Percentiles rank a stretch among this genome's conserved stretches.
phyloP scores from a whole-genome alignment of 2,329 filamentous ascomycete genomes.

The Chaetomium olivaceum region DNA sequence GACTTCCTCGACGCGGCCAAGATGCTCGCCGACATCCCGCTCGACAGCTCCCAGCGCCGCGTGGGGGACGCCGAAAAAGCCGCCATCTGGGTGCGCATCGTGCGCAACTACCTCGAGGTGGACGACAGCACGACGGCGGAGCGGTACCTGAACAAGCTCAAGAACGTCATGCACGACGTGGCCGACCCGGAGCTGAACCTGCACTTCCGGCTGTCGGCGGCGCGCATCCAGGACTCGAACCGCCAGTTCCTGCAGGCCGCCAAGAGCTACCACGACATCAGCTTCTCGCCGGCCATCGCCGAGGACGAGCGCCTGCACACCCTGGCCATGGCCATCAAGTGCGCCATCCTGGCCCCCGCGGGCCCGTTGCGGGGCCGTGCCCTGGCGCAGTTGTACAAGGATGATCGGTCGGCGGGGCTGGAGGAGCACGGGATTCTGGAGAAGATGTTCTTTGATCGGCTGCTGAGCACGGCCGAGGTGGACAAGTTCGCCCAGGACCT shows the following conservation, averaged over 20 bases:
- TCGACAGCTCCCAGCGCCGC: slow-evolving; percentile 84
- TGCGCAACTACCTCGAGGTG: slow-evolving; percentile 89
- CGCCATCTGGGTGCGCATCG: slow-evolving; percentile 87
- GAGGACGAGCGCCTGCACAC: slow-evolving; percentile 85
- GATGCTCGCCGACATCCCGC: slow-evolving; percentile 76
- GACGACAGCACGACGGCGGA: slow-evolving; percentile 87
- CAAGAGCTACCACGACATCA: slow-evolving; percentile 84
- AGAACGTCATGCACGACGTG: slow-evolving; percentile 83
- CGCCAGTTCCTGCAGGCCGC: slow-evolving; percentile 86
- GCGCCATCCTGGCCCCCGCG: slow-evolving; percentile 87
- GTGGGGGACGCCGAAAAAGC: slow-evolving; percentile 82
- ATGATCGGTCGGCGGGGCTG: slow-evolving; percentile 75
- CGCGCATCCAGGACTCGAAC: slow-evolving; percentile 88
- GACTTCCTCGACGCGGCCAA: slow-evolving; percentile 79
- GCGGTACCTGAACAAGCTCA: slow-evolving; percentile 89
- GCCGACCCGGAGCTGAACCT: slow-evolving; percentile 72
- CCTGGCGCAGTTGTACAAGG: slow-evolving; percentile 85
- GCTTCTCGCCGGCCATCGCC: slow-evolving; percentile 73
- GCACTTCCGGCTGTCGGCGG: slow-evolving; percentile 88
- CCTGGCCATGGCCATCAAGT: slow-evolving; percentile 83
- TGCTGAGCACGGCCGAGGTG: slow-evolving; percentile 80
- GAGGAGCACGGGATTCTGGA: slow-evolving; percentile 86
- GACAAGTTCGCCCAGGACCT: slow-evolving; percentile 79
- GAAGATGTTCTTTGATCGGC: slow-evolving; percentile 93
- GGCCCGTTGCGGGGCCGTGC: slow-evolving; percentile 80